These are phyloP conservation scores for Ophiostoma ips DNA, from an alignment of 2,329 filamentous ascomycete species.

Conservation along the genomic window DNA sequence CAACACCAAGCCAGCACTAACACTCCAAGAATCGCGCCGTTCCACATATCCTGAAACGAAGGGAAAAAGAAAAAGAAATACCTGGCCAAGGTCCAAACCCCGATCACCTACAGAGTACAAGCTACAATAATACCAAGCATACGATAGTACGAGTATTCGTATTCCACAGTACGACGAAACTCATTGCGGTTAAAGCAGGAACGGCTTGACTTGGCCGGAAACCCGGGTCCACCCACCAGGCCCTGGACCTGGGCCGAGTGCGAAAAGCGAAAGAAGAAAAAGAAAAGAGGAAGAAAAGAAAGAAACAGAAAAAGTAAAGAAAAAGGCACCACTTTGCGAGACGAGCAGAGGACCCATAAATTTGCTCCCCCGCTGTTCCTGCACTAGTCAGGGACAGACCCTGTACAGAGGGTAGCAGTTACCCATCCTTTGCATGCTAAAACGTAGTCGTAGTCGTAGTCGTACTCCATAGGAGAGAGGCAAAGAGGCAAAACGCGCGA, in stretches of 20 bases:
- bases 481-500: too few species aligned
- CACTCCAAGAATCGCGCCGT: too few species aligned
- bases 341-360: neutral
- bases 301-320: neutral
- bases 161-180: neutral
- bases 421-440: too few species aligned
- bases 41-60: neutral
- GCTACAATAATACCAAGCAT: neutral
- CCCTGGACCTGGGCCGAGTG: neutral
- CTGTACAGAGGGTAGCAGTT: neutral
- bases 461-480: too few species aligned
- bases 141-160: too few species aligned
- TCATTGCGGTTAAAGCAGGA: neutral
- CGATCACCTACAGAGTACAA: neutral
- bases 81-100: neutral
- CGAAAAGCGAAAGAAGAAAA: neutral
- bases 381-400: constrained; percentile 7
- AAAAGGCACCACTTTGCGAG: neutral
- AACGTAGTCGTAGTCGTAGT: too few species aligned
- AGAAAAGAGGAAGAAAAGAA: neutral
- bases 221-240: neutral
- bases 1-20: too few species aligned
- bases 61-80: too few species aligned
- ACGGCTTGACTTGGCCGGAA: neutral
- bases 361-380: constrained; percentile 8